These are phyloP conservation scores for Wallacemonas sp. DNA, from an alignment of 208 protist genomes.

Conservation along the genomic window DNA sequence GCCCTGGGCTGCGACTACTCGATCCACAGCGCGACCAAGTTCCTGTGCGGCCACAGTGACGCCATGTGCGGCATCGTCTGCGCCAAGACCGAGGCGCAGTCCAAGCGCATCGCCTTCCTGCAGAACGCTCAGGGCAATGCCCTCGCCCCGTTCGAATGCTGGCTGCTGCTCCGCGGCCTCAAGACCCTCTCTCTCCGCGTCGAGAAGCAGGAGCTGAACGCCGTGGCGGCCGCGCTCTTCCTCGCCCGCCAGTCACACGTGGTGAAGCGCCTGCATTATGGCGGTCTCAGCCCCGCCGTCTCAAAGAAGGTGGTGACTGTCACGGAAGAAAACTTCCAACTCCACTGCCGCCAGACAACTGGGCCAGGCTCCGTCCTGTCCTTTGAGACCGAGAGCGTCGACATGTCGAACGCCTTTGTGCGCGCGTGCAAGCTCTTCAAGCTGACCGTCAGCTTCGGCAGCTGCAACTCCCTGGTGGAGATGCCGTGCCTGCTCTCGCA, in stretches of 20 bases:
- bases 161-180: constrained; percentile 93
- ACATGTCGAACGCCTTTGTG: constrained; percentile 74
- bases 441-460: constrained; percentile 94
- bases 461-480: constrained; percentile 93
- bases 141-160: constrained; percentile 95
- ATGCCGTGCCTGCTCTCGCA: constrained; percentile 95
- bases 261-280: constrained; percentile 88
- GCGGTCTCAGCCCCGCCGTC: constrained; percentile 86
- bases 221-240: constrained; percentile 79
- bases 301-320: constrained; percentile 55
- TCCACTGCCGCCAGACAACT: constrained; percentile 58
- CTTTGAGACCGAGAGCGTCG: constrained; percentile 69
- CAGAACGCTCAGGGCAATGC: constrained; percentile 93
- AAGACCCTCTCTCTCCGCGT: constrained; percentile 95
- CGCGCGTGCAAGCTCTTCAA: constrained; percentile 86
- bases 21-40: constrained; percentile 96
- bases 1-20: constrained; percentile 95
- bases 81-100: constrained; percentile 62
- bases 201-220: constrained; percentile 90
- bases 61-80: constrained; percentile 89
- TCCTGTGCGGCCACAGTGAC: constrained; percentile 96
- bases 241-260: constrained; percentile 61
- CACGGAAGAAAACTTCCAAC: constrained; percentile 76
- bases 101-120: constrained; percentile 81
- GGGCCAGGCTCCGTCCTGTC: constrained; percentile 71